Conservation (phyloP, 2,329 filamentous ascomycete species). For the Penicillium janthinellum region DNA sequence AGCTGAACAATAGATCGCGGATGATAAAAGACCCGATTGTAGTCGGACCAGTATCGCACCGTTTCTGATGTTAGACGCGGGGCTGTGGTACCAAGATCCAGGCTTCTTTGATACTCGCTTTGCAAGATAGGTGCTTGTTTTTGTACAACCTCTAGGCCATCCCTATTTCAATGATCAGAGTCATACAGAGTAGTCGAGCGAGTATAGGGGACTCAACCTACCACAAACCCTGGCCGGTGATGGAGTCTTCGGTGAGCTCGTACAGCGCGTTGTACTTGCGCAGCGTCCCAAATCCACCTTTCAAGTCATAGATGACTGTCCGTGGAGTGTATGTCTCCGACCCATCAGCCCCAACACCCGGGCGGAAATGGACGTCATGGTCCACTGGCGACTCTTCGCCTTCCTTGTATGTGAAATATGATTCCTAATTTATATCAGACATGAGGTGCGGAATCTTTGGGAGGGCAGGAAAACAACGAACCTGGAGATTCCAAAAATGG, state of each 20-base stretch:
- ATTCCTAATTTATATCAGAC: slow-evolving; percentile 64
- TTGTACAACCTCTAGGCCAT: slow-evolving; percentile 68
- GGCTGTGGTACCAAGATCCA: slow-evolving; percentile 69
- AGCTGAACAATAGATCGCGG: slow-evolving; percentile 84
- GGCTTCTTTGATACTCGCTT: slow-evolving; percentile 75
- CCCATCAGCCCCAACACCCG: slow-evolving; percentile 79
- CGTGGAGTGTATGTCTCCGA: slow-evolving; percentile 90
- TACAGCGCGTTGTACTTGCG: slow-evolving; percentile 88
- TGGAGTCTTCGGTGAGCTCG: slow-evolving; percentile 53
- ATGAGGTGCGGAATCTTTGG: slow-evolving; percentile 1
- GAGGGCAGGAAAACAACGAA: slow-evolving; percentile 49
- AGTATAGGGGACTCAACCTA: slow-evolving; percentile 26
- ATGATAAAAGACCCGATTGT: slow-evolving; percentile 88
- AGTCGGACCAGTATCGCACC: slow-evolving; percentile 97
- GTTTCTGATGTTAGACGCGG: slow-evolving; percentile 66
- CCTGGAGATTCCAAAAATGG: slow-evolving; percentile 97
- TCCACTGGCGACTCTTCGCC: slow-evolving; percentile 69
- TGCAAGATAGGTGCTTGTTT: slow-evolving; percentile 67
- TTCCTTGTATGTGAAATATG: slow-evolving; percentile 86
- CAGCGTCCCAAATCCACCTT: slow-evolving; percentile 87
- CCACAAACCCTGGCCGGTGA: slow-evolving; percentile 48
- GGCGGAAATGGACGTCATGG: slow-evolving; percentile 85
- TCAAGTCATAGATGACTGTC: slow-evolving; percentile 91
- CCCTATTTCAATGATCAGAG: slow-evolving; percentile 50
- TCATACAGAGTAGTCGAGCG: neutral